Percentiles rank a stretch among this genome's conserved stretches.
These are phyloP conservation scores for Buddleja alternifolia DNA, from an alignment of 257 asterid species.

Conservation along the genomic window DNA sequence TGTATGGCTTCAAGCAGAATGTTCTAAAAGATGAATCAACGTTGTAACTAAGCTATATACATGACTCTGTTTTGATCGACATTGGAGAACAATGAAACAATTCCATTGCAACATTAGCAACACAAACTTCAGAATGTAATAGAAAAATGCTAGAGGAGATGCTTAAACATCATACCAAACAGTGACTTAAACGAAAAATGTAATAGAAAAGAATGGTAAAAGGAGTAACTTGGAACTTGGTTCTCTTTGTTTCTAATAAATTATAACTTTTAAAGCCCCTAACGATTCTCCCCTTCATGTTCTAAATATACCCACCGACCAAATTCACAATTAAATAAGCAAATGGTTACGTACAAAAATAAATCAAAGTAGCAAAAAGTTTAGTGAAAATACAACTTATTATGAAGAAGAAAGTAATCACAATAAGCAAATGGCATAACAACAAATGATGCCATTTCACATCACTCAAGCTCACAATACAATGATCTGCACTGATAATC, in stretches of 20 bases:
- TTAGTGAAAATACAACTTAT: neutral
- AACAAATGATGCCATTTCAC: neutral
- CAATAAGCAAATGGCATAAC: neutral
- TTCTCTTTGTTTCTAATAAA: neutral
- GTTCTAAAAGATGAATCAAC: too few species aligned
- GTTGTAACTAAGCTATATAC: too few species aligned
- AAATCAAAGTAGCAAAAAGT: too few species aligned
- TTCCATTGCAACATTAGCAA: too few species aligned
- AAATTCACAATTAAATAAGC: neutral
- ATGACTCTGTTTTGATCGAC: too few species aligned
- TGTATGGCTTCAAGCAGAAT: too few species aligned
- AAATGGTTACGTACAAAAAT: neutral
- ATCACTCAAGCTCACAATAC: neutral
- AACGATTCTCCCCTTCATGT: neutral
- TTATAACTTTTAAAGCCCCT: neutral
- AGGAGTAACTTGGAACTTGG: too few species aligned
- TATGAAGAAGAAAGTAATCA: neutral
- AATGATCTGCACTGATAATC: neutral
- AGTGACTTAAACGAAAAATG: too few species aligned
- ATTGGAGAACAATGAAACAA: too few species aligned
- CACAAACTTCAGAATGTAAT: too few species aligned
- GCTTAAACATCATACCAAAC: too few species aligned
- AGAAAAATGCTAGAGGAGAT: too few species aligned
- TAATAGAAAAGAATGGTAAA: neutral
- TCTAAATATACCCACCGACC: neutral